Evolutionary conservation across 75 land plant species (phyloP), one percentile per base, ranked within the genome.

Genomic region (Gnetum montanum): DNA sequence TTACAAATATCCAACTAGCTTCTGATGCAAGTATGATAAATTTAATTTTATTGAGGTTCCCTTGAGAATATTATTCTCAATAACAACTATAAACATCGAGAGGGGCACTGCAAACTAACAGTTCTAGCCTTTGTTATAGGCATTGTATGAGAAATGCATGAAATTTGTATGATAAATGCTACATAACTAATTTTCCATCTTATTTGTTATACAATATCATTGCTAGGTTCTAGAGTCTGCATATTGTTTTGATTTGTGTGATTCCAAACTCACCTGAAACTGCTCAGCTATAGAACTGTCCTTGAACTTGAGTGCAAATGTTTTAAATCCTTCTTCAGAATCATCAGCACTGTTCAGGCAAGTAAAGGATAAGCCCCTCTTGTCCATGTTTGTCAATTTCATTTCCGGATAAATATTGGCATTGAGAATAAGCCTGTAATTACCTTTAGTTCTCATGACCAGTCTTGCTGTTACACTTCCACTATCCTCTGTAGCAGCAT

Each of bases 401-500:
- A 70, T 70, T 43, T 73, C 75, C 5, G 76, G 76, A 37, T 61
- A 63, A 23, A 73, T 53, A 49, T 49, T 73, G 12, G 76, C 47
- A 25, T 73, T 73, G 33, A 73, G 54, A 29, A 73, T 75, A 31
- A 73, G 46, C 28, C 73, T 66, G 29, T 51, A 63, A 49, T 73
- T 73, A 46, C 76, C 76, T 49, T 50, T 70, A 24, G 75, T 43
- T 61, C 76, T 54, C 76, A 73, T 73, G 29, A 73, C 75, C 13
- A 73, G 65, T 35, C 76, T 51, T 18, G 76, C 37, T 35, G 75
- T 51, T 18, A 75, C 37, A 61, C 59, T 73, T 43, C 61, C 51
- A 31, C 19, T 27, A 34, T 36, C 50, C 8, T 52, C 76, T 51
- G 69, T 68, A 6, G 75, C 49, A 15, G 63, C 29, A 28, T 71